Base-by-base conservation (phyloP, 2,329 filamentous ascomycete species). In the Botryotinia calthae region DNA sequence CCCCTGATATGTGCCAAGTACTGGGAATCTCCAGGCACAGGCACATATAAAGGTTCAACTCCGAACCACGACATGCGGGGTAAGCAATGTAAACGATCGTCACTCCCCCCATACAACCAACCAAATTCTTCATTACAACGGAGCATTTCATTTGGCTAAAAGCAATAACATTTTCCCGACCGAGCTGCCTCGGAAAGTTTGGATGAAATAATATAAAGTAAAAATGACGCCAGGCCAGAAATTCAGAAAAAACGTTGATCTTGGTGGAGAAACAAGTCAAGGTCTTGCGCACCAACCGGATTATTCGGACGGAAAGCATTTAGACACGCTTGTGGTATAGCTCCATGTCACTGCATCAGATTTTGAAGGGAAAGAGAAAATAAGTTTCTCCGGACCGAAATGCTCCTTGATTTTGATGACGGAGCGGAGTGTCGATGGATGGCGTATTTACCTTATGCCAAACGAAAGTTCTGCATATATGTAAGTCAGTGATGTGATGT, bases 241-340 rank as follows among this genome's bases (percentile, higher is more conserved):
- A 12, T 40, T 20, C 28, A 34, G 18, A 28, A 46, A 46, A 31
- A 31, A 44, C 18, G 31, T 54, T 56, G 48, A 22, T 56, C 48
- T 67, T 42, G 48, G 46, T 67, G 65, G 65, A 56, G 48, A 67
- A 67, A 25, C 16, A 42, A n/a, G 34, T 44, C n/a, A 25, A 56
- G 28, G 44, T 71, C 59, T 71, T 71, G 68, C 70, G 70, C 70
- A 46, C 70, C 59, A 71, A 71, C 61, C 70, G 61, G 70, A 71
- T 58, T 42, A 56, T 65, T 51, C 59, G 31, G n/a, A 68, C n/a
- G 46, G 46, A 71, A 71, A 44, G 28, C 25, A 58, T 7, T 34
- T 4, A 56, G 37, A 56, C 51, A 68, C 48, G 51, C 65, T 68
- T 68, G 65, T 42, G 65, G 65, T 42, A 56, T 68, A 68, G 65